phyloP scores from a whole-genome alignment of 169 alveolate genomes.

The Plasmodium gaboni region DNA sequence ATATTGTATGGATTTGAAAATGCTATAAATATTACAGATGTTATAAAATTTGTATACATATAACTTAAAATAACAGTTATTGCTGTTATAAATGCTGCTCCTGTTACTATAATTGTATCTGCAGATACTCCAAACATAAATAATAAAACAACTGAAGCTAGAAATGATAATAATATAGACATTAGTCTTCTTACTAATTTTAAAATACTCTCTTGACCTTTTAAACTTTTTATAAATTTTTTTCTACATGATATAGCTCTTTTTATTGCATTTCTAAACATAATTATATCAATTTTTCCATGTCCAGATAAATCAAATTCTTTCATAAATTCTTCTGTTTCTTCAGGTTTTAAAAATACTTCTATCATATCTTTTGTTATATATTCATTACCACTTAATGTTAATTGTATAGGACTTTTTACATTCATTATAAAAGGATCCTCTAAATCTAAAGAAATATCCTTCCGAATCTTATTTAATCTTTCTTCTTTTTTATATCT shows the following conservation, averaged over 20 bases:
- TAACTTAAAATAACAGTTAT: slow-evolving; percentile 88
- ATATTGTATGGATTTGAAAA: slow-evolving; percentile 91
- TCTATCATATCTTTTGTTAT: slow-evolving; percentile 75
- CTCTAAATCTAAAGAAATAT: slow-evolving; percentile 61
- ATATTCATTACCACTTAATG: slow-evolving; percentile 52
- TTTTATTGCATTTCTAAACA: slow-evolving; percentile 81
- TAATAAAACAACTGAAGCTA: slow-evolving; percentile 83
- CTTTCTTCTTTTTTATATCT: slow-evolving; percentile 43
- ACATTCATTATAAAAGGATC: slow-evolving; percentile 56
- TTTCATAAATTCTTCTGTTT: slow-evolving; percentile 81
- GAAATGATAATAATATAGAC: slow-evolving; percentile 85
- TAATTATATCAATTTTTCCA: slow-evolving; percentile 83
- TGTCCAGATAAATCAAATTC: slow-evolving; percentile 86
- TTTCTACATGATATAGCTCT: slow-evolving; percentile 82
- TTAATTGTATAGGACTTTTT: slow-evolving; percentile 57
- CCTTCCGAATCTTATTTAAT: slow-evolving; percentile 27
- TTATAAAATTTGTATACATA: slow-evolving; percentile 89
- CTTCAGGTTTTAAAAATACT: slow-evolving; percentile 83
- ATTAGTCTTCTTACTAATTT: slow-evolving; percentile 86
- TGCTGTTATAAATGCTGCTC: slow-evolving; percentile 91
- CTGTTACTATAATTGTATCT: slow-evolving; percentile 90
- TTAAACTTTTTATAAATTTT: slow-evolving; percentile 83
- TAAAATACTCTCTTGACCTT: slow-evolving; percentile 89
- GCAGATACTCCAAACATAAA: slow-evolving; percentile 88
- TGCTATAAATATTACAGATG: slow-evolving; percentile 91